Evolutionary conservation across 2,329 filamentous ascomycete genomes (phyloP).

Genomic region (Xylaria sp.): DNA sequence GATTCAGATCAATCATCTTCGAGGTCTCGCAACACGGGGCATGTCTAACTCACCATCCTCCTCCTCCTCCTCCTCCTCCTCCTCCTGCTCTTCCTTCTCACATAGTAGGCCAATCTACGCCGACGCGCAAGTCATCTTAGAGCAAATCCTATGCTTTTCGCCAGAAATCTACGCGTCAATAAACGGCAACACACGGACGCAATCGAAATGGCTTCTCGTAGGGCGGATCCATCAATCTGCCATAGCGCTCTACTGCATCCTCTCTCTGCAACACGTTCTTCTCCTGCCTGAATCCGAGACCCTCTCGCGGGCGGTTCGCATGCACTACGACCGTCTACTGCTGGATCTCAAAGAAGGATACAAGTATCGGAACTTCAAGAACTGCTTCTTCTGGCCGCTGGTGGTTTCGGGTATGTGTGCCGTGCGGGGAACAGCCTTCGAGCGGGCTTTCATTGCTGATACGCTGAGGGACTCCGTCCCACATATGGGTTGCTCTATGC

Average conservation of each 20-base stretch:
- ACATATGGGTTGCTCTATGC: slow-evolving; percentile 43
- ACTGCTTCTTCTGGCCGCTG: slow-evolving; percentile 49
- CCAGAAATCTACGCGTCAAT: slow-evolving; percentile 43
- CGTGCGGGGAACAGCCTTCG: slow-evolving; percentile 35
- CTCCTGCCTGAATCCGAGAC: slow-evolving; percentile 37
- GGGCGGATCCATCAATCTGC: slow-evolving; percentile 48
- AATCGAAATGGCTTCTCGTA: slow-evolving; percentile 47
- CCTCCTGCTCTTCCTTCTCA: background rate
- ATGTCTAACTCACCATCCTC: background rate
- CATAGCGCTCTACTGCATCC: slow-evolving; percentile 43
- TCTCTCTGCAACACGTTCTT: slow-evolving; percentile 46
- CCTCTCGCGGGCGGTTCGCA: slow-evolving; percentile 13
- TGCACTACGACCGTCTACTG: slow-evolving; percentile 40
- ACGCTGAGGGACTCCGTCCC: slow-evolving; percentile 41
- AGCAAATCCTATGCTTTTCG: slow-evolving; percentile 44
- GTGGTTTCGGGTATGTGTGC: slow-evolving; percentile 49
- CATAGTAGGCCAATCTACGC: background rate
- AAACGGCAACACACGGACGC: slow-evolving; percentile 32
- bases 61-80: background rate
- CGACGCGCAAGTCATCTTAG: slow-evolving; percentile 40
- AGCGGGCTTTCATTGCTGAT: slow-evolving; percentile 46
- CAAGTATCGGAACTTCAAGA: slow-evolving; percentile 34
- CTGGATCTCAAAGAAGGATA: slow-evolving; percentile 41
- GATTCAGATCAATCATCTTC: slow-evolving; percentile 31
- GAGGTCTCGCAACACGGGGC: slow-evolving; percentile 19